Percentiles rank a stretch among this genome's conserved stretches.
phyloP scores from a whole-genome alignment of 371 early-diverging fungal species.

The Thermomucor indicae-seudaticae region DNA sequence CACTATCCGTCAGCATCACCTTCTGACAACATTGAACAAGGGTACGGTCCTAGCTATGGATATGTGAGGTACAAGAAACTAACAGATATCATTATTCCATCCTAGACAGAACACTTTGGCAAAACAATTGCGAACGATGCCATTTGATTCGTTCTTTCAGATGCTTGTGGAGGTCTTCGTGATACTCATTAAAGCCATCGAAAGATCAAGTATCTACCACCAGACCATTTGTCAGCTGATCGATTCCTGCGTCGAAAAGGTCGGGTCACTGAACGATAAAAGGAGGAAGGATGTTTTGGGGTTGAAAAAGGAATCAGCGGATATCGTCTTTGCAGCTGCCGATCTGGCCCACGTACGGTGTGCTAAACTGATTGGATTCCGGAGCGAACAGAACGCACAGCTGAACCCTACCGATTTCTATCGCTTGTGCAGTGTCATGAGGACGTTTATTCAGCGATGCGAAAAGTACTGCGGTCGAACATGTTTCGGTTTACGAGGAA shows the following conservation, averaged over 20 bases:
- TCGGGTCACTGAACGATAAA: neutral
- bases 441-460: conserved; percentile 73
- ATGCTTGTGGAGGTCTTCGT: conserved; percentile 69
- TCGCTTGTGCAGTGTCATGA: conserved; percentile 68
- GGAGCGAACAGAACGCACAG: conserved; percentile 86
- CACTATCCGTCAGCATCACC: no score
- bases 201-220: conserved; percentile 60
- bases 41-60: no score
- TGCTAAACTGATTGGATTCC: conserved; percentile 79
- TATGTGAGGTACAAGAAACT: no score
- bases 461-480: conserved; percentile 76
- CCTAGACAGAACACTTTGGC: conserved; percentile 20
- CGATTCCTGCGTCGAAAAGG: conserved; percentile 23
- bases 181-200: conserved; percentile 58
- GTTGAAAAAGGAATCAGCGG: conserved; percentile 48
- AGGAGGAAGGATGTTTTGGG: neutral
- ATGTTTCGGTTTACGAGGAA: conserved; percentile 82
- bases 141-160: conserved; percentile 77
- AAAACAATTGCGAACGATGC: conserved; percentile 63
- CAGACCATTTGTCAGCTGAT: conserved; percentile 47
- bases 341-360: conserved; percentile 85
- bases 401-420: conserved; percentile 85
- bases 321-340: conserved; percentile 68
- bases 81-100: no score
- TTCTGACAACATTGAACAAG: no score